These are phyloP conservation scores for Cladobotryum protrusum DNA, from an alignment of 2,329 filamentous ascomycete genomes.

Conservation along the genomic window DNA sequence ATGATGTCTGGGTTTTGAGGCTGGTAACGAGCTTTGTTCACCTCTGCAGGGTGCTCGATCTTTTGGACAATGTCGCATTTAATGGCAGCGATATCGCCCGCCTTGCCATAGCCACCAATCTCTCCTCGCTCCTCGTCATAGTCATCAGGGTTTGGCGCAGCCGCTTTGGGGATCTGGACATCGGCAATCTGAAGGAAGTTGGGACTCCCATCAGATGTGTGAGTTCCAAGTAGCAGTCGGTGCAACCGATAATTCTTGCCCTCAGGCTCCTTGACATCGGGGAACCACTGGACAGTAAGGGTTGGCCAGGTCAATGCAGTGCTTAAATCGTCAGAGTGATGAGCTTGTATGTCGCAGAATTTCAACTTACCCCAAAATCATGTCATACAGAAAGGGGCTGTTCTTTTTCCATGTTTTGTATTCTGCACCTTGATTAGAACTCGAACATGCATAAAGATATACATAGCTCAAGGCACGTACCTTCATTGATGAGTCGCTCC, in stretches of 20 bases:
- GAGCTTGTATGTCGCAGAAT: not conserved
- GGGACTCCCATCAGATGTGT: slow-evolving; percentile 76
- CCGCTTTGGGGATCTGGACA: slow-evolving; percentile 81
- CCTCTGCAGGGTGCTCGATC: slow-evolving; percentile 92
- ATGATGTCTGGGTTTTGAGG: slow-evolving; percentile 97
- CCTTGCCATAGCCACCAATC: slow-evolving; percentile 85
- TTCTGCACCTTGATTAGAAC: slow-evolving; percentile 46
- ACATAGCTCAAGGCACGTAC: slow-evolving; percentile 34
- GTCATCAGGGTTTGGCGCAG: slow-evolving; percentile 67
- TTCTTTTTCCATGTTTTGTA: slow-evolving; percentile 99
- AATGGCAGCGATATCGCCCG: slow-evolving; percentile 62
- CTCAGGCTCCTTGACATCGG: slow-evolving; percentile 81
- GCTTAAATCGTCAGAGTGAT: slow-evolving; percentile 32
- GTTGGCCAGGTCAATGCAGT: slow-evolving; percentile 97
- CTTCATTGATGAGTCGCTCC: slow-evolving; percentile 91
- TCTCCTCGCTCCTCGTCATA: slow-evolving; percentile 91
- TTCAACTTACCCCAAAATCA: slow-evolving; percentile 68
- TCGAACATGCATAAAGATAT: not conserved
- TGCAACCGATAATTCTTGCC: slow-evolving; percentile 85
- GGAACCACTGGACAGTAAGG: slow-evolving; percentile 95
- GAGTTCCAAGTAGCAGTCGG: slow-evolving; percentile 86
- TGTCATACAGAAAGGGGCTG: slow-evolving; percentile 94
- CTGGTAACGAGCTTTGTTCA: slow-evolving; percentile 98
- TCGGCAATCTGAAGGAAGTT: slow-evolving; percentile 96
- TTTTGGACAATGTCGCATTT: slow-evolving; percentile 91